Evolutionary conservation across 352 stramenopile species (phyloP).

Genomic region (Pythium sukuiense): DNA sequence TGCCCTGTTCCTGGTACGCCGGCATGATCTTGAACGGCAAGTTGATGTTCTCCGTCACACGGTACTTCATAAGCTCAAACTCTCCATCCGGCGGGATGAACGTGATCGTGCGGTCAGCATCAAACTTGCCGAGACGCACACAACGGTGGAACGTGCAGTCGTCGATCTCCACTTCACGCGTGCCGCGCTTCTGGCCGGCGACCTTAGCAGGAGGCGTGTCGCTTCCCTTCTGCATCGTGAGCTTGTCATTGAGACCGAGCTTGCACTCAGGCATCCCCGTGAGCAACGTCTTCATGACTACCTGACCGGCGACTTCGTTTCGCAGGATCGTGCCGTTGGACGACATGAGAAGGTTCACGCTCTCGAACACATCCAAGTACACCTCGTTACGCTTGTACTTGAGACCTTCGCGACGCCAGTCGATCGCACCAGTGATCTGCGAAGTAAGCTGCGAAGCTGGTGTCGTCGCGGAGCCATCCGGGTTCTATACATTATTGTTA

Average conservation of each 20-base stretch:
- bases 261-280: slow-evolving; percentile 99
- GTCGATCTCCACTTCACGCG: slow-evolving; percentile 91
- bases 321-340: slow-evolving; percentile 92
- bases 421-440: slow-evolving; percentile 88
- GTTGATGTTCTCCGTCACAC: slow-evolving; percentile 97
- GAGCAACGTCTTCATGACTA: slow-evolving; percentile 98
- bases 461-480: slow-evolving; percentile 90
- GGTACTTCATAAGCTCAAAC: slow-evolving; percentile 99
- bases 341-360: slow-evolving; percentile 96
- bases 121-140: slow-evolving; percentile 97
- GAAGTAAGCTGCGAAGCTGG: slow-evolving; percentile 85
- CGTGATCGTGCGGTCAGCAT: slow-evolving; percentile 95
- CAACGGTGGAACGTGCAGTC: slow-evolving; percentile 99
- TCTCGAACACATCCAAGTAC: slow-evolving; percentile 98
- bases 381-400: slow-evolving; percentile 99
- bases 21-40: slow-evolving; percentile 98
- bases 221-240: slow-evolving; percentile 96
- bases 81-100: slow-evolving; percentile 98
- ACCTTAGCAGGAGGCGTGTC: slow-evolving; percentile 49
- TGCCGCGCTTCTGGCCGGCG: slow-evolving; percentile 67
- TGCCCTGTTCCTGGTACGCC: slow-evolving; percentile 94
- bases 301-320: slow-evolving; percentile 95
- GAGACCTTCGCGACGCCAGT: slow-evolving; percentile 94
- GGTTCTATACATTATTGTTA: slow-evolving; percentile 45
- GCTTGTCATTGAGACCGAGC: slow-evolving; percentile 98